Evolutionary conservation across 257 asterid genomes (phyloP), one percentile per base, ranked within the genome.

Genomic region (Salvia hispanica): DNA sequence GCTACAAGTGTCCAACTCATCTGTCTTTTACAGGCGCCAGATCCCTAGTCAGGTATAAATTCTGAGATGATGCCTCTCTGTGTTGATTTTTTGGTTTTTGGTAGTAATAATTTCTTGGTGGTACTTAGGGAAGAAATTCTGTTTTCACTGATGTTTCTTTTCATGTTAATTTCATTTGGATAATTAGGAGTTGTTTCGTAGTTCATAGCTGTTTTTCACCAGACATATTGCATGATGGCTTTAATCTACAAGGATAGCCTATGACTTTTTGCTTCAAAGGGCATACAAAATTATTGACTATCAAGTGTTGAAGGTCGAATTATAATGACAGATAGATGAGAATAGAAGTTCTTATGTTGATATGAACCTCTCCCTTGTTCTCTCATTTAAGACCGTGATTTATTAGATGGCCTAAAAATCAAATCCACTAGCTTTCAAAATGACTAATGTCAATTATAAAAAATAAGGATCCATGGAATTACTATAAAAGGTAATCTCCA

Each of bases 1-100:
- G 79, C 85, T 91, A 52, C 78, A 85, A 51, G 89, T 87, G 67
- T 61, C 90, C 9, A 77, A 70, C 73, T 71, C 88, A 3, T 94
- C 99, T 0, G 91, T 84, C 25, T 94, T 94, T 45, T 81, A 86
- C 72, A 15, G 82, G 72, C 90, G 99, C 54, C 90, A 86, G 78
- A 87, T 94, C 69, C 92, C 89, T 0, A 94, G 97, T 74, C 86
- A 82, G 99, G 99, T 94, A 85, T 67, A 45, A 25, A 66, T 73
- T 57, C 67, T 37, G 68, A 31, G 33, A 16, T 53, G 48, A 42
- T 68, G 50, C 46, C 71, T 76, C 74, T 43, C 13, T 18, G 13
- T 61, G 52, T 67, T 68, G 13, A 18, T 70, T 28, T 70, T 13
- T 60, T 73, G 51, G 44, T 80, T 60, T 15, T 4, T 25, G 59